Conservation (phyloP, 768 basidiomycete species). For the Cystoderma amianthinum region DNA sequence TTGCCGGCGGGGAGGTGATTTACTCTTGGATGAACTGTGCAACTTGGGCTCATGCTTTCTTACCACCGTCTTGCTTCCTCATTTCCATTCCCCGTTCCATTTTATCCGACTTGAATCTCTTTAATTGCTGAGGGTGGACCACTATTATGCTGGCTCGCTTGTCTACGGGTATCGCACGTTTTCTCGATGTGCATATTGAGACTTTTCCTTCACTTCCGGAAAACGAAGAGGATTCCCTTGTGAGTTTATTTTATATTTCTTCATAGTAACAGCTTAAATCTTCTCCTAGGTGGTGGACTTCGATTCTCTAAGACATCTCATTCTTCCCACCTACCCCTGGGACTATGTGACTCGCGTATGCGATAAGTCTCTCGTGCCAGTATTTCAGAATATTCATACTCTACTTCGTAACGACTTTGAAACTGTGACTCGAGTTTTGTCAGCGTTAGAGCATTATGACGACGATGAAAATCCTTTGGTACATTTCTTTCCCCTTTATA, state of each 20-base stretch:
- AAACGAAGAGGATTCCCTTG: conserved; percentile 15
- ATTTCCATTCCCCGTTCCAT: neutral
- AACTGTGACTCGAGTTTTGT: conserved; percentile 32
- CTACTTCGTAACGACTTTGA: conserved; percentile 31
- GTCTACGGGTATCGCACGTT: conserved; percentile 10
- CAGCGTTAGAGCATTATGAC: conserved; percentile 26
- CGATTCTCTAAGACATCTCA: conserved; percentile 12
- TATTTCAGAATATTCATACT: conserved; percentile 25
- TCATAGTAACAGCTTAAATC: neutral
- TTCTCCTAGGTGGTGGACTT: conserved; percentile 19
- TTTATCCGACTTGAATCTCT: neutral
- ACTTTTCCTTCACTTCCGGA: conserved; percentile 8
- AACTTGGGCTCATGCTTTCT: no score
- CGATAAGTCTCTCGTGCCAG: conserved; percentile 19
- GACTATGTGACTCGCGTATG: conserved; percentile 19
- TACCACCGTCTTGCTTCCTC: no score
- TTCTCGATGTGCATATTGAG: conserved; percentile 18
- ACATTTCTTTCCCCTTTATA: neutral
- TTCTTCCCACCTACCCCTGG: conserved; percentile 20
- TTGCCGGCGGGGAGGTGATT: no score
- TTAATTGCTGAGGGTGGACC: neutral
- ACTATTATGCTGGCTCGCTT: conserved; percentile 18
- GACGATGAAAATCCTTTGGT: conserved; percentile 4
- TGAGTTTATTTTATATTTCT: conserved; percentile 6
- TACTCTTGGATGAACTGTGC: no score